These are phyloP conservation scores for Candida schatavii DNA, from an alignment of 805 yeast species.

Conservation along the genomic window DNA sequence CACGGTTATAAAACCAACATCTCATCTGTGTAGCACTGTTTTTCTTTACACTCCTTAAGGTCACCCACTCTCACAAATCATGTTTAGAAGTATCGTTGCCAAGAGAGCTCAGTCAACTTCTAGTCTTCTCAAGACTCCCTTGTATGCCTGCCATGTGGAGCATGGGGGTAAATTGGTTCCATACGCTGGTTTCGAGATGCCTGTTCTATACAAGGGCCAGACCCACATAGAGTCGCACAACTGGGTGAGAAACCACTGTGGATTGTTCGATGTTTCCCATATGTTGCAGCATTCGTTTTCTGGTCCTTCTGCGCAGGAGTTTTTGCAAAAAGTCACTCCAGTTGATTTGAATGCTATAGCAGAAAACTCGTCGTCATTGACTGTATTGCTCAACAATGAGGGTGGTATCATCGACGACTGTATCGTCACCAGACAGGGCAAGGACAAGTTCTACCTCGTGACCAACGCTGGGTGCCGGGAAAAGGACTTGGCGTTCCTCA, in stretches of 20 bases:
- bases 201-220: conserved; percentile 81
- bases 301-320: conserved; percentile 65
- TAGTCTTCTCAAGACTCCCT: conserved; percentile 62
- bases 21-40: neutral
- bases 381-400: conserved; percentile 67
- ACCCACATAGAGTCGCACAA: conserved; percentile 89
- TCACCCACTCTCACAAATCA: neutral
- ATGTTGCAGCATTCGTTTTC: conserved; percentile 86
- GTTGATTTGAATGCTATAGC: conserved; percentile 64
- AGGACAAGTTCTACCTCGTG: conserved; percentile 76
- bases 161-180: conserved; percentile 91
- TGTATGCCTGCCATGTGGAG: conserved; percentile 73
- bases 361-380: conserved; percentile 64
- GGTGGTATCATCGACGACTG: conserved; percentile 93
- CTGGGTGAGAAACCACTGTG: conserved; percentile 88
- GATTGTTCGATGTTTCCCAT: conserved; percentile 94
- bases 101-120: conserved; percentile 26
- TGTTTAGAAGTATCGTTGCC: conserved; percentile 3
- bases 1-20: neutral
- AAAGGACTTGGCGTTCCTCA: conserved; percentile 68
- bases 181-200: conserved; percentile 96
- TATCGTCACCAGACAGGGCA: conserved; percentile 82
- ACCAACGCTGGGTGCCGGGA: conserved; percentile 95
- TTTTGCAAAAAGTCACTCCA: conserved; percentile 84
- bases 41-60: neutral